Base-by-base conservation (phyloP, 2,329 filamentous ascomycete species). In the Paramyrothecium sp. region DNA sequence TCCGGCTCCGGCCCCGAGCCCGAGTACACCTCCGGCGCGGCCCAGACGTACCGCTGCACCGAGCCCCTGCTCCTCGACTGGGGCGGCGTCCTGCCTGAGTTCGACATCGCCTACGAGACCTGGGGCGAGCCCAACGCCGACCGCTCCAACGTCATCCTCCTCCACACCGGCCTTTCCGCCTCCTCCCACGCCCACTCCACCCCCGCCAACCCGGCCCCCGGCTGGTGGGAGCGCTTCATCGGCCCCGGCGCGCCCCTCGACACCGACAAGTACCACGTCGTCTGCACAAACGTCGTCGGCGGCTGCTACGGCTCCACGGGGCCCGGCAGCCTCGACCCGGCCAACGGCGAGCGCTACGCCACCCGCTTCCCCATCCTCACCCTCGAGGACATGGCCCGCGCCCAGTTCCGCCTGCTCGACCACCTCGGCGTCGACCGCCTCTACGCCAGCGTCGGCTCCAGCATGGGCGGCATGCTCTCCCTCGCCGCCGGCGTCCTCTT, bases 171-270 rank as follows among this genome's bases (percentile, higher is more conserved):
- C 10, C 82, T 99, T 5, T 97, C 93, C 1, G 95, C 95, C n/a
- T 97, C 93, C 7, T 98, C 93, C 57, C 95, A 99, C 75, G 95
- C 95, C 2, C 93, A 93, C 69, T 97, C 92, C 57, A 98, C 94
- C n/a, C 81, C 85, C 54, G 78, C 81, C 11, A 99, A 99, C 72
- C 84, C 91, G 0, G 90, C 93, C 71, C 89, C 92, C 0, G 95
- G 95, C 3, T 99, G 95, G 95, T 99, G 95, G 95, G 95, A 99
- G 75, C 94, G 90, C 73, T 99, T 99, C 72, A 98, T 99, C 68
- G 95, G 95, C 0, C 90, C 93, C 0, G 92, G 90, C 1, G 83
- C 83, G 20, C 90, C 92, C 12, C 77, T 99, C 11, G 92, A 99
- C 72, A 99, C 95, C 1, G 78, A 94, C 73, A 94, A 92, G 71